These are phyloP conservation scores for Arachis monticola DNA, from an alignment of 331 rosid species.

Conservation along the genomic window DNA sequence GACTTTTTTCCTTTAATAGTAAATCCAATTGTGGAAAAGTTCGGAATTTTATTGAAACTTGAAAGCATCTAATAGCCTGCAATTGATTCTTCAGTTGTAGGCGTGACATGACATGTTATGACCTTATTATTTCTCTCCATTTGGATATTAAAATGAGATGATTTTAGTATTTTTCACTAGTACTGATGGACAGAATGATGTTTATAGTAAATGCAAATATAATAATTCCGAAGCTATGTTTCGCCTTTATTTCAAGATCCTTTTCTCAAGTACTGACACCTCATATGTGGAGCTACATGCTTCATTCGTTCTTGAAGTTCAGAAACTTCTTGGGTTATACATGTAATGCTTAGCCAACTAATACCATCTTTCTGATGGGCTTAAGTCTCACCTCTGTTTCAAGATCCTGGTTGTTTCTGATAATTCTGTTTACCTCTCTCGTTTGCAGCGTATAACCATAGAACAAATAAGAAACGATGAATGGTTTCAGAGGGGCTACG, in stretches of 20 bases:
- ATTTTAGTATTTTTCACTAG: neutral
- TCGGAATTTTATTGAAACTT: no score
- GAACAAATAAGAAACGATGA: constrained; percentile 78
- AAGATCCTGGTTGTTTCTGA: constrained; percentile 37
- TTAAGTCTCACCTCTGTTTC: constrained; percentile 14
- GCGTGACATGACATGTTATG: constrained; percentile 1
- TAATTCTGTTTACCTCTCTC: neutral
- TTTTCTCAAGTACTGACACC: neutral
- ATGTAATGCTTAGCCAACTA: constrained; percentile 16
- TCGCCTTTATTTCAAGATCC: neutral
- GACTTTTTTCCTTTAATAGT: neutral
- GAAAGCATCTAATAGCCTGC: no score
- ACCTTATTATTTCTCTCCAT: constrained; percentile 18
- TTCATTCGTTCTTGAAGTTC: constrained; percentile 4
- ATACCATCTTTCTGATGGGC: constrained; percentile 17
- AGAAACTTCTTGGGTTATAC: constrained; percentile 3
- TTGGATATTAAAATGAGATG: neutral
- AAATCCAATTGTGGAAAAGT: no score
- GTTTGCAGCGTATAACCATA: constrained; percentile 71
- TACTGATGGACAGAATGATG: neutral
- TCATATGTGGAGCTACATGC: neutral
- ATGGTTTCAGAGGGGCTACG: constrained; percentile 72
- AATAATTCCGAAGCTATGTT: neutral
- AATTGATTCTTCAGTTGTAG: neutral
- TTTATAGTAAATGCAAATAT: neutral